A percentile compares a stretch with the other conserved stretches of the same genome.
phyloP scores from a whole-genome alignment of 192 early-diverging fungal genomes.

The Entomortierella beljakovae region DNA sequence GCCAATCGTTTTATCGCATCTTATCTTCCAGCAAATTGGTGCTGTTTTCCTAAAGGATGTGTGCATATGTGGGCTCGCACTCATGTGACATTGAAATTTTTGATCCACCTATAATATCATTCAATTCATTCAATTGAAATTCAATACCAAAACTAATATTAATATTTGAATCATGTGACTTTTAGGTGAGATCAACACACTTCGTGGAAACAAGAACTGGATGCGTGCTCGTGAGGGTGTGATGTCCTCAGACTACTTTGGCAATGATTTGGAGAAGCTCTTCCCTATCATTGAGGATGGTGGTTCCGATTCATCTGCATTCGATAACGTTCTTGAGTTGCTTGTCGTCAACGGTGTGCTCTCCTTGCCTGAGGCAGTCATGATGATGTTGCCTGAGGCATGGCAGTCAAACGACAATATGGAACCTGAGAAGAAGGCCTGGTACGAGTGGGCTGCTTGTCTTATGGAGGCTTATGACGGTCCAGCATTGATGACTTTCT shows the following conservation, averaged over 20 bases:
- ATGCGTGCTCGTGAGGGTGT: constrained; percentile 98
- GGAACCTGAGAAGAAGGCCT: constrained; percentile 89
- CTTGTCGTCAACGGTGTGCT: constrained; percentile 92
- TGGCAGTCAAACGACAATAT: constrained; percentile 93
- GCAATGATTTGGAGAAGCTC: constrained; percentile 77
- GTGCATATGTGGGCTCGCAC: constrained; percentile 15
- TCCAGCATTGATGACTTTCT: constrained; percentile 95
- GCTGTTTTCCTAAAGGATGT: constrained; percentile 6
- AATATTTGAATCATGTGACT: not conserved
- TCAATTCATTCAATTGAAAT: not conserved
- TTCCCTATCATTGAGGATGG: constrained; percentile 97
- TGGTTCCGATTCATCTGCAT: constrained; percentile 96
- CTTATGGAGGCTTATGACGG: constrained; percentile 99
- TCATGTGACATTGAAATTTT: constrained; percentile 39
- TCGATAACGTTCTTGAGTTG: constrained; percentile 97
- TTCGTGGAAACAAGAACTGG: constrained; percentile 99
- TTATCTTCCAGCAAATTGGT: constrained; percentile 33
- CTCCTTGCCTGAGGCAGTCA: constrained; percentile 94
- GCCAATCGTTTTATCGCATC: constrained; percentile 45
- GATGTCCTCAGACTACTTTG: constrained; percentile 87
- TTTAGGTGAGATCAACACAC: constrained; percentile 97
- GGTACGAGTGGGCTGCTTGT: constrained; percentile 98
- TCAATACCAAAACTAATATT: not conserved
- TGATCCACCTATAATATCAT: constrained; percentile 38
- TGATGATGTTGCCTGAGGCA: constrained; percentile 99